Percentiles rank a stretch among this genome's conserved stretches.
Conservation (phyloP, 345 rosid genomes). For the Eucalyptus leucophloia region DNA sequence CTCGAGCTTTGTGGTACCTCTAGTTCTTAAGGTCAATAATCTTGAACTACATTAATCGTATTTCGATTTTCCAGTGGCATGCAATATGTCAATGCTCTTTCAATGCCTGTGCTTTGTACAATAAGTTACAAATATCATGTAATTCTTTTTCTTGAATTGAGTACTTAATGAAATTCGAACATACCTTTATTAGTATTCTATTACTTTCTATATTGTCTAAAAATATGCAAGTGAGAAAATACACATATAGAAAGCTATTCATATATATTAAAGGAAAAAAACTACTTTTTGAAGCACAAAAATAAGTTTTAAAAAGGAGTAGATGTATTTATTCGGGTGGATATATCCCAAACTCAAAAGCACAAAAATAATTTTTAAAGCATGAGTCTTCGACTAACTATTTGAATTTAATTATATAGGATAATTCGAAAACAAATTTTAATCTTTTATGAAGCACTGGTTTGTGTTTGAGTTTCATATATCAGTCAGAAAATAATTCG, state of each 20-base stretch:
- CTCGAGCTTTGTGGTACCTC: background rate
- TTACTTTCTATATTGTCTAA: background rate
- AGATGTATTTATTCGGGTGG: background rate
- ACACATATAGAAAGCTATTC: background rate
- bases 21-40: background rate
- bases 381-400: background rate
- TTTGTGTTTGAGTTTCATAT: background rate
- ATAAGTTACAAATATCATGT: background rate
- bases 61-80: background rate
- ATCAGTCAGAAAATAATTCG: background rate
- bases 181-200: background rate
- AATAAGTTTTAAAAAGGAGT: background rate
- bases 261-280: background rate
- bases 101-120: background rate
- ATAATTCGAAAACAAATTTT: background rate
- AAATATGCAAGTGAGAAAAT: background rate
- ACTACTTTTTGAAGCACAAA: too few relatives aligned
- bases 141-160: background rate
- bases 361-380: background rate
- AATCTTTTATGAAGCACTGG: background rate
- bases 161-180: background rate
- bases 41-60: background rate
- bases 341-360: background rate
- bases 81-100: background rate
- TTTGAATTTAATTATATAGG: background rate